Evolutionary conservation across 306 rosid genomes (phyloP).

Genomic region (Delonix regia): DNA sequence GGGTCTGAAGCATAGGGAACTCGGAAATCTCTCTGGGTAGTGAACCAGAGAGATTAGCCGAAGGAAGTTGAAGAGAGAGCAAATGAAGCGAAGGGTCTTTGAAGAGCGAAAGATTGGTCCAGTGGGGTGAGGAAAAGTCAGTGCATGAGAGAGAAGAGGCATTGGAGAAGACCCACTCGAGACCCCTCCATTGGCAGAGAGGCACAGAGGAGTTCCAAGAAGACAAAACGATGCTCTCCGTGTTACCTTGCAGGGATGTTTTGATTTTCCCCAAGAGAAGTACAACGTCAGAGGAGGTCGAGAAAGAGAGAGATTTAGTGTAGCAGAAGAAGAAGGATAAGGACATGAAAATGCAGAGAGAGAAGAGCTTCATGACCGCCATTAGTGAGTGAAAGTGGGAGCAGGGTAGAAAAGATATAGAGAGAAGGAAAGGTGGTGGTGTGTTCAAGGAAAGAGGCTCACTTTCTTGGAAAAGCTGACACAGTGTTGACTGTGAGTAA

Average conservation of each 20-base stretch:
- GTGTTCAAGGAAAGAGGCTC: constrained; percentile 49
- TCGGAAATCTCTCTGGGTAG: constrained; percentile 83
- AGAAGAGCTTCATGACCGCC: constrained; percentile 49
- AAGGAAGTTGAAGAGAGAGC: constrained; percentile 83
- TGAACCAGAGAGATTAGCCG: constrained; percentile 93
- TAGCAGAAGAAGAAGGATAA: constrained; percentile 42
- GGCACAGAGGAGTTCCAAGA: constrained; percentile 86
- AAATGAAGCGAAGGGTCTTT: constrained; percentile 76
- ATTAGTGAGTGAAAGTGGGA: constrained; percentile 37
- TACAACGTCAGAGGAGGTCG: constrained; percentile 64
- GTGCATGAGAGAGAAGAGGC: constrained; percentile 65
- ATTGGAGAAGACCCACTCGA: constrained; percentile 83
- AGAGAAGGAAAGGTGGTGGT: constrained; percentile 34
- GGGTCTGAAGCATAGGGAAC: constrained; percentile 80
- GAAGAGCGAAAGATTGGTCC: constrained; percentile 74
- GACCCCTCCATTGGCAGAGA: constrained; percentile 94
- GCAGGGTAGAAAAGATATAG: neutral
- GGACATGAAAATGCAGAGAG: constrained; percentile 45
- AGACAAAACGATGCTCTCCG: constrained; percentile 68
- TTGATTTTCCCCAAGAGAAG: constrained; percentile 75
- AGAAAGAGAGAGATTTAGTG: constrained; percentile 37
- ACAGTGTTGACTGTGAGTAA: constrained; percentile 56
- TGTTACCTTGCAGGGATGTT: constrained; percentile 71
- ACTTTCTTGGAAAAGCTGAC: constrained; percentile 69
- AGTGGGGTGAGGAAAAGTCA: constrained; percentile 74